These are phyloP conservation scores for Cucumis melo DNA, from an alignment of 306 rosid genomes.

Conservation along the genomic window DNA sequence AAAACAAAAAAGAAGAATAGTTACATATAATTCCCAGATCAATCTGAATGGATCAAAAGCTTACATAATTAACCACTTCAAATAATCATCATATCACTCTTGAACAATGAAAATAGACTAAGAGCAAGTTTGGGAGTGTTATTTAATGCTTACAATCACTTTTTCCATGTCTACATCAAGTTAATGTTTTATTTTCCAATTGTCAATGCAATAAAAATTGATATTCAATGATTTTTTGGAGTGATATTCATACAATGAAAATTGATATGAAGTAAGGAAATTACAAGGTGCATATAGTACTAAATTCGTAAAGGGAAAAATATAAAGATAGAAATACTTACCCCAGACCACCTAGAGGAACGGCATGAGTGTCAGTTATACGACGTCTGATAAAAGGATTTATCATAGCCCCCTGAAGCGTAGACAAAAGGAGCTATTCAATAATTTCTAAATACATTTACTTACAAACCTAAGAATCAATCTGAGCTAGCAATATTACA, in stretches of 20 bases:
- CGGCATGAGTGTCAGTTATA: constrained; percentile 52
- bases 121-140: too few relatives aligned
- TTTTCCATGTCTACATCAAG: too few relatives aligned
- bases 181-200: too few relatives aligned
- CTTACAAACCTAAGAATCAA: constrained; percentile 13
- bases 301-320: not conserved
- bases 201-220: too few relatives aligned
- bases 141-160: too few relatives aligned
- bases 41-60: not conserved
- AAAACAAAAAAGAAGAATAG: not conserved
- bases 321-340: constrained; percentile 13
- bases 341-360: constrained; percentile 95
- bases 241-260: too few relatives aligned
- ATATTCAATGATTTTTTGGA: too few relatives aligned
- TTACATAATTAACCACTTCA: not conserved
- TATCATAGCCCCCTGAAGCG: constrained; percentile 30
- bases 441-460: not conserved
- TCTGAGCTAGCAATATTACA: not conserved
- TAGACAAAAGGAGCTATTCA: constrained; percentile 12
- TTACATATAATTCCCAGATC: constrained; percentile 3
- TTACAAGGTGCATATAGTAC: not conserved
- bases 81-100: not conserved
- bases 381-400: constrained; percentile 57
- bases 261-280: not conserved
- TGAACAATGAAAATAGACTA: not conserved